These are phyloP conservation scores for Wickerhamiella musiphila DNA, from an alignment of 805 yeast genomes.

Conservation along the genomic window DNA sequence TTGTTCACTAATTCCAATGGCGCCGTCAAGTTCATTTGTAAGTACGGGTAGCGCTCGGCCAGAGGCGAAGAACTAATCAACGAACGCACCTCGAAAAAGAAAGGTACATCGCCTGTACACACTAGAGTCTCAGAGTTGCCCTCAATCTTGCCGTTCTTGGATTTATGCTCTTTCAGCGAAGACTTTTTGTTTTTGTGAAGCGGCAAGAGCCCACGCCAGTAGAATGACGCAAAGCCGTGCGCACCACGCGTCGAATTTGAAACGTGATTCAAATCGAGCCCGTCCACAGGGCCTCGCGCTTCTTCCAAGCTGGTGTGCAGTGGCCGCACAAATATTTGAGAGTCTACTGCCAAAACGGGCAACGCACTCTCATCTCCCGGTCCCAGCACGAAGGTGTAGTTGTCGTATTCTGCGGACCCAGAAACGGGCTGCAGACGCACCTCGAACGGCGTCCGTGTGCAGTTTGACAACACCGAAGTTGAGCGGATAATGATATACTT, in stretches of 20 bases:
- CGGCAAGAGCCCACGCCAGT: slow-evolving; percentile 44
- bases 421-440: slow-evolving; percentile 13
- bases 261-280: too few species aligned
- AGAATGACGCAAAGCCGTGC: slow-evolving; percentile 53
- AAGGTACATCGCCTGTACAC: too few species aligned
- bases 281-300: too few species aligned
- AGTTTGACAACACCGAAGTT: slow-evolving; percentile 51
- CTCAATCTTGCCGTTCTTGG: slow-evolving; percentile 34
- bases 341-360: slow-evolving; percentile 51
- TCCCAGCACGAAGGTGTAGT: slow-evolving; percentile 26
- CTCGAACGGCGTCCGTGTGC: slow-evolving; percentile 40
- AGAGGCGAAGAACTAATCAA: slow-evolving; percentile 48
- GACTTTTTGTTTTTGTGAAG: too few species aligned
- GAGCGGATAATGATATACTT: slow-evolving; percentile 68
- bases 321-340: slow-evolving; percentile 46
- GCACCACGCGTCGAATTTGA: slow-evolving; percentile 31
- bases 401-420: slow-evolving; percentile 20
- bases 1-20: slow-evolving; percentile 76
- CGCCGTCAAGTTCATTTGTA: slow-evolving; percentile 60
- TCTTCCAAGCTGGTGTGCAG: too few species aligned
- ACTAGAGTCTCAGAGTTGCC: slow-evolving; percentile 26
- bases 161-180: too few species aligned
- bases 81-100: slow-evolving; percentile 54
- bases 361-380: slow-evolving; percentile 47
- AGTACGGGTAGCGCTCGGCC: slow-evolving; percentile 63